phyloP scores from a whole-genome alignment of 768 basidiomycete genomes.

The Kwoniella europaea region DNA sequence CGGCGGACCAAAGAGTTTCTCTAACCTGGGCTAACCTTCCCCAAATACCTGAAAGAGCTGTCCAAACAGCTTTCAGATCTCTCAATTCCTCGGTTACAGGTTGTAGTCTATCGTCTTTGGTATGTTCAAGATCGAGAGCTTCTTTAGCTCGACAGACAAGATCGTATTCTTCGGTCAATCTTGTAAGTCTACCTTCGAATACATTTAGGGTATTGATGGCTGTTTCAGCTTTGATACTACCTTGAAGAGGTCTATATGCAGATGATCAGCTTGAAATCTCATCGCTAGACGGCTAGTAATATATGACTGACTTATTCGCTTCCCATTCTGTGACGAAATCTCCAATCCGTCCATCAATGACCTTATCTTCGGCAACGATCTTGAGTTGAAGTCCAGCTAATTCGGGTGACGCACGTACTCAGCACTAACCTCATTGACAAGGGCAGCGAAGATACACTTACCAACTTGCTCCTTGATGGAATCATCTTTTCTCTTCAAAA shows the following conservation, averaged over 20 bases:
- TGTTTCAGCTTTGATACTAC: conserved; percentile 91
- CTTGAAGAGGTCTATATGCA: conserved; percentile 74
- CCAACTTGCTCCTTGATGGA: conserved; percentile 98
- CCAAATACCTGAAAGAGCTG: conserved; percentile 96
- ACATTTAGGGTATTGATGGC: conserved; percentile 96
- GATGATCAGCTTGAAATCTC: not conserved
- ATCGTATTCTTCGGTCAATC: conserved; percentile 92
- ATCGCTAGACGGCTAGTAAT: not conserved
- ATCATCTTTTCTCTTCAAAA: conserved; percentile 95
- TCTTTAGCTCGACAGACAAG: conserved; percentile 95
- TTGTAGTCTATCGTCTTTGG: conserved; percentile 74
- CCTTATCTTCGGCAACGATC: conserved; percentile 99
- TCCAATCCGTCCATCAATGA: conserved; percentile 92
- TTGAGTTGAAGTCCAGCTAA: conserved; percentile 95
- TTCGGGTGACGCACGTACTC: not conserved
- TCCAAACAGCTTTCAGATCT: conserved; percentile 98
- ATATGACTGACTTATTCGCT: conserved; percentile 66
- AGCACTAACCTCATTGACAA: conserved; percentile 2
- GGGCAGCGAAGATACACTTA: conserved; percentile 58
- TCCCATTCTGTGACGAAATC: conserved; percentile 94
- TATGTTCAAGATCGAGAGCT: conserved; percentile 89
- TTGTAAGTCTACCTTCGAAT: conserved; percentile 86
- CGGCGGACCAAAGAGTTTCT: conserved; percentile 86
- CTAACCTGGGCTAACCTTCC: conserved; percentile 84
- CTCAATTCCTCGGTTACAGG: conserved; percentile 94